Conservation (phyloP, 768 basidiomycete species). For the Crepidotus variabilis region DNA sequence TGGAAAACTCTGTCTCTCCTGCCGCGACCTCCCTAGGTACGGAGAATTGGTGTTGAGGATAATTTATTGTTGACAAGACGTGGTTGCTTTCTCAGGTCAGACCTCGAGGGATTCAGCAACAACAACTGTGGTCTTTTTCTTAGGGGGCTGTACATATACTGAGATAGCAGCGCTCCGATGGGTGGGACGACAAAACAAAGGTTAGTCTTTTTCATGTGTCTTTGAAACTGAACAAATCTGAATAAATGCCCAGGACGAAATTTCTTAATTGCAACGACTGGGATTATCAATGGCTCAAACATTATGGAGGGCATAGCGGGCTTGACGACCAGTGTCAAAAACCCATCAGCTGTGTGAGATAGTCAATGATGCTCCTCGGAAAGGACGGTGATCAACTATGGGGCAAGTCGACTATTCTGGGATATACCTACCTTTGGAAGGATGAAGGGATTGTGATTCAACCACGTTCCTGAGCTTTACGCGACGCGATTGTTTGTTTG, state of each 20-base stretch:
- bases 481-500: slow-evolving; percentile 49
- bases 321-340: background rate
- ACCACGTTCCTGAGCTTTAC: slow-evolving; percentile 27
- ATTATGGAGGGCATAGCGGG: slow-evolving; percentile 67
- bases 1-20: slow-evolving; percentile 5
- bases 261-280: slow-evolving; percentile 89
- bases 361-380: background rate
- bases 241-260: slow-evolving; percentile 58
- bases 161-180: slow-evolving; percentile 95
- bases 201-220: slow-evolving; percentile 32
- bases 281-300: slow-evolving; percentile 78
- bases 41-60: background rate
- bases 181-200: slow-evolving; percentile 83
- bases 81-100: slow-evolving; percentile 8
- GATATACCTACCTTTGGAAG: slow-evolving; percentile 22
- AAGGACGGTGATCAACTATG: slow-evolving; percentile 3
- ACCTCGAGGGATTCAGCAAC: slow-evolving; percentile 54
- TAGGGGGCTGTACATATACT: slow-evolving; percentile 96
- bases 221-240: slow-evolving; percentile 2
- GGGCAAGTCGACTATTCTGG: slow-evolving; percentile 25
- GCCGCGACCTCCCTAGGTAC: slow-evolving; percentile 11
- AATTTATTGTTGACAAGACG: background rate
- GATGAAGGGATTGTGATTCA: slow-evolving; percentile 18
- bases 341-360: background rate
- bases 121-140: slow-evolving; percentile 92